Conservation (phyloP, 306 rosid genomes). For the Rosa chinensis region DNA sequence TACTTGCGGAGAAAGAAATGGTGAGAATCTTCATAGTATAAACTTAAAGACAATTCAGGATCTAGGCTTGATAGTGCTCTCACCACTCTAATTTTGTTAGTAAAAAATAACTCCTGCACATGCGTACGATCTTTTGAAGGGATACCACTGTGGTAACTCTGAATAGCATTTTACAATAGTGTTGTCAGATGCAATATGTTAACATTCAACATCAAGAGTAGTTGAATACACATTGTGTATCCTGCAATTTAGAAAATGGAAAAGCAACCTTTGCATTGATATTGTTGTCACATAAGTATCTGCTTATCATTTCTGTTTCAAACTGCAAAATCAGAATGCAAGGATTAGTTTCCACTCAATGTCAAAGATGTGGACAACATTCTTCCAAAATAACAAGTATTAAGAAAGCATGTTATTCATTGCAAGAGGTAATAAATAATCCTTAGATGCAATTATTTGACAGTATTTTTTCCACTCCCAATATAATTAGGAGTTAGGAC, state of each 20-base stretch:
- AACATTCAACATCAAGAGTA: conserved; percentile 17
- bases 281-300: conserved; percentile 65
- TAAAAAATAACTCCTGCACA: conserved; percentile 77
- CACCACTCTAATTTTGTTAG: conserved; percentile 88
- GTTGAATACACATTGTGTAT: conserved; percentile 20
- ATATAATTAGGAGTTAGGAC: neutral
- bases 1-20: conserved; percentile 11
- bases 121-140: conserved; percentile 75
- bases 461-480: conserved; percentile 4
- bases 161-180: conserved; percentile 27
- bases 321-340: conserved; percentile 50
- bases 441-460: conserved; percentile 15
- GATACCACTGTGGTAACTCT: conserved; percentile 88
- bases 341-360: conserved; percentile 14
- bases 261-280: conserved; percentile 79
- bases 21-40: conserved; percentile 10
- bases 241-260: conserved; percentile 18
- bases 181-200: conserved; percentile 39
- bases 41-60: conserved; percentile 21
- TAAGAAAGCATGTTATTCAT: conserved; percentile 15
- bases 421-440: conserved; percentile 1
- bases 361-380: conserved; percentile 1
- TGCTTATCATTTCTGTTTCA: conserved; percentile 74
- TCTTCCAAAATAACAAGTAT: conserved; percentile 17
- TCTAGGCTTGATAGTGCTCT: conserved; percentile 35